Conservation (phyloP, 2,329 filamentous ascomycete species). For the Beauveria caledonica region DNA sequence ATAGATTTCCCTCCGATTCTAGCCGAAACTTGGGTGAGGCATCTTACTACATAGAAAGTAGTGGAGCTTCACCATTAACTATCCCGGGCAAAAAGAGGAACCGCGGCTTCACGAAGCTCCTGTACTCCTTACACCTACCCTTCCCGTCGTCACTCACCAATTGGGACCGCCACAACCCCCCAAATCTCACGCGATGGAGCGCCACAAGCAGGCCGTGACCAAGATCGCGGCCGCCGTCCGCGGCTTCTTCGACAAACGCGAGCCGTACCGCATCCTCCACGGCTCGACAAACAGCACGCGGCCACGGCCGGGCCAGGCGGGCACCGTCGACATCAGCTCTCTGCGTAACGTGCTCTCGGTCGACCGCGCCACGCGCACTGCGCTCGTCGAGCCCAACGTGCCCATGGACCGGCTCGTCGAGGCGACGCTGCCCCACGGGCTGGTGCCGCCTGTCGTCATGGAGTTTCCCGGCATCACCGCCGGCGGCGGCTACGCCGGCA, state of each 20-base stretch:
- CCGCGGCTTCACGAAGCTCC: too few species aligned
- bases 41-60: too few species aligned
- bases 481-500: slow-evolving; percentile 63
- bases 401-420: slow-evolving; percentile 65
- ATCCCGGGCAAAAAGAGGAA: not conserved
- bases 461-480: slow-evolving; percentile 71
- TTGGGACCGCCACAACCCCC: not conserved
- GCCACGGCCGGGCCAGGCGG: slow-evolving; percentile 28
- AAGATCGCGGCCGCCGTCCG: slow-evolving; percentile 40
- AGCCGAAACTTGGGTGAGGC: too few species aligned
- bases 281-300: slow-evolving; percentile 70
- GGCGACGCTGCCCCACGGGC: slow-evolving; percentile 53
- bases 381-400: slow-evolving; percentile 67
- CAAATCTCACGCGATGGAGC: slow-evolving; percentile 34
- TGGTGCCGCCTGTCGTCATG: slow-evolving; percentile 66
- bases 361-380: slow-evolving; percentile 45
- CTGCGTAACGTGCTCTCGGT: slow-evolving; percentile 58
- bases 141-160: not conserved
- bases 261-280: slow-evolving; percentile 67
- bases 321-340: slow-evolving; percentile 54
- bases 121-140: too few species aligned
- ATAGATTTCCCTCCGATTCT: too few species aligned
- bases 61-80: too few species aligned
- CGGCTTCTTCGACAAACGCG: slow-evolving; percentile 37
- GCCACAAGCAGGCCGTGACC: slow-evolving; percentile 39